phyloP scores from a whole-genome alignment of 176 grass and related monocot genomes.

The Eleusine coracana region DNA sequence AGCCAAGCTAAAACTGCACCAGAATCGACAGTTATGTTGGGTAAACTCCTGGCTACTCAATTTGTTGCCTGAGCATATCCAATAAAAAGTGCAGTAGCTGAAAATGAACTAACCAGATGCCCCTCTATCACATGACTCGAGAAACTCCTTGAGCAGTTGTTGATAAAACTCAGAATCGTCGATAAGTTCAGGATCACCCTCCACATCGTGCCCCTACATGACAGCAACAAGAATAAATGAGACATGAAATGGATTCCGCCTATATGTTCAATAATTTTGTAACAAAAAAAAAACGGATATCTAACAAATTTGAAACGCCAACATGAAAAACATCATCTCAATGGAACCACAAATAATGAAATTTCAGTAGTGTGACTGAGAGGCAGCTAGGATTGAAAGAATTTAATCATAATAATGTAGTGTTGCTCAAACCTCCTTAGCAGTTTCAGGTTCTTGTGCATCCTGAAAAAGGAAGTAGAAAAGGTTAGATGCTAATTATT shows the following conservation, averaged over 20 bases:
- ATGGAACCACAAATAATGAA: not conserved
- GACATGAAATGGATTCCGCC: not conserved
- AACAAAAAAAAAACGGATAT: not conserved
- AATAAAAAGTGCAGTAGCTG: not conserved
- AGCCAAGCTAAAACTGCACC: not conserved
- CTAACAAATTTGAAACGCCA: not conserved
- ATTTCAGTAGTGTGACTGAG: conserved; percentile 13
- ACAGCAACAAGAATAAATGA: conserved; percentile 20
- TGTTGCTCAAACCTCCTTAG: conserved; percentile 63
- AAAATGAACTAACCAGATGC: conserved; percentile 64
- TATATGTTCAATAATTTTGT: not conserved
- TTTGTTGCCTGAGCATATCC: not conserved
- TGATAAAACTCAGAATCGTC: conserved; percentile 94
- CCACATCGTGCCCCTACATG: conserved; percentile 44
- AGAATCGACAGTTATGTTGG: not conserved
- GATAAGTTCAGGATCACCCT: conserved; percentile 80
- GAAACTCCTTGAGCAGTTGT: conserved; percentile 95
- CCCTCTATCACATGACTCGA: conserved; percentile 70
- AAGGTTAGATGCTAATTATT: conserved; percentile 14
- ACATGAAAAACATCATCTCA: not conserved
- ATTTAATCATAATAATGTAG: conserved; percentile 23
- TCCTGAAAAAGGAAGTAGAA: conserved; percentile 55
- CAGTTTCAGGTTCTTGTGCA: conserved; percentile 25
- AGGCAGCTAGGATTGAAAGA: conserved; percentile 10
- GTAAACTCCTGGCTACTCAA: not conserved